Evolutionary conservation across 2,329 filamentous ascomycete genomes (phyloP).

Genomic region (Domatiomyces catenatus): DNA sequence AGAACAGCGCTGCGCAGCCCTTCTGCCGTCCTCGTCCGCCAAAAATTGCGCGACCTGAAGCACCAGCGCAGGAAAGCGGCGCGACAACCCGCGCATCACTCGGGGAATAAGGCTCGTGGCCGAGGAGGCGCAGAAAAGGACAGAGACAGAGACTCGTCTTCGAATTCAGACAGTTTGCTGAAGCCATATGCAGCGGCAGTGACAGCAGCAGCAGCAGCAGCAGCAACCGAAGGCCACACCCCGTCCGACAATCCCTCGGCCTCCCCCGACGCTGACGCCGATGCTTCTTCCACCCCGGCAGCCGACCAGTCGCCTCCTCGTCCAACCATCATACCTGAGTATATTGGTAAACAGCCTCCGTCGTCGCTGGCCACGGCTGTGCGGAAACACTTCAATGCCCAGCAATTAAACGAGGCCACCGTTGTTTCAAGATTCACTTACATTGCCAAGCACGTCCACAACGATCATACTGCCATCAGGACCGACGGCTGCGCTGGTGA

Average conservation of each 20-base stretch:
- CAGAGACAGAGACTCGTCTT: constrained; percentile 3
- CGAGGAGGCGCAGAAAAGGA: constrained; percentile 7
- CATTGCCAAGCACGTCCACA: constrained; percentile 28
- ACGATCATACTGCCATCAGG: constrained; percentile 2
- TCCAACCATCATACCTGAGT: constrained; percentile 1
- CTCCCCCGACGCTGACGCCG: not conserved
- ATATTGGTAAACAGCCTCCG: constrained; percentile 1
- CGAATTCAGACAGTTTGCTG: not conserved
- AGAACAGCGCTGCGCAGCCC: constrained; percentile 31
- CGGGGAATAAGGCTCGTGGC: constrained; percentile 1
- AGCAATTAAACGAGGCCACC: constrained; percentile 31
- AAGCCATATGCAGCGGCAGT: not conserved
- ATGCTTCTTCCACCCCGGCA: not conserved
- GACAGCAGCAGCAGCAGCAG: too few relatives aligned
- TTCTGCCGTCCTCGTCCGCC: constrained; percentile 28
- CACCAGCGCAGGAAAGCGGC: constrained; percentile 8
- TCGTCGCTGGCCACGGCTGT: constrained; percentile 26
- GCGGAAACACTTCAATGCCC: constrained; percentile 34
- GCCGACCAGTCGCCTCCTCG: not conserved
- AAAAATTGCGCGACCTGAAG: constrained; percentile 14
- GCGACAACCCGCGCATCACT: constrained; percentile 5
- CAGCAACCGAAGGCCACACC: not conserved
- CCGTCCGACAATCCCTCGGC: not conserved
- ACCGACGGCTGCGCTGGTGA: constrained; percentile 15
- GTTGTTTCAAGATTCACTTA: constrained; percentile 34